Conservation (phyloP, 73 alveolate species). For the Durusdinium trenchii region DNA sequence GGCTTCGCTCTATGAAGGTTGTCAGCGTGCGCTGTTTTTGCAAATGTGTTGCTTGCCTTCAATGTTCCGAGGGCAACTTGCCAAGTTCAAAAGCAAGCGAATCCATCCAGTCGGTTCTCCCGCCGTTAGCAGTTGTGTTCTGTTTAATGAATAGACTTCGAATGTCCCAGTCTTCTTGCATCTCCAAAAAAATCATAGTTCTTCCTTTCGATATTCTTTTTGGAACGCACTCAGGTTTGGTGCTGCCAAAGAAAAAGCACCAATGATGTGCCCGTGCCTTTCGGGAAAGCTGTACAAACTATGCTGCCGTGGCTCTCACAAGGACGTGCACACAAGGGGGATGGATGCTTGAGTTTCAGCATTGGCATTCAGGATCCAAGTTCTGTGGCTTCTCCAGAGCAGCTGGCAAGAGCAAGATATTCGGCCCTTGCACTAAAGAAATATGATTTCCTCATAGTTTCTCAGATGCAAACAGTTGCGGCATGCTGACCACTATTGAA, state of each 20-base stretch:
- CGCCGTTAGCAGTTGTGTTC: no score
- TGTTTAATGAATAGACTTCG: no score
- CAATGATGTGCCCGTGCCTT: constrained; percentile 41
- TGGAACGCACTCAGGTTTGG: constrained; percentile 89
- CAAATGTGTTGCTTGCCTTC: no score
- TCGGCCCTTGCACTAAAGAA: constrained; percentile 88
- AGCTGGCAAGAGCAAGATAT: constrained; percentile 76
- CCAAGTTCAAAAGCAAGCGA: no score
- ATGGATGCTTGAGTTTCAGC: neutral
- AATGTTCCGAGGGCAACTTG: no score
- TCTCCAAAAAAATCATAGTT: no score
- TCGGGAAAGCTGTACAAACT: constrained; percentile 66
- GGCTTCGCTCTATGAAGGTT: no score
- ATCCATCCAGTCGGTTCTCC: no score
- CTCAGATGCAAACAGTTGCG: neutral
- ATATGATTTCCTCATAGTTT: constrained; percentile 43
- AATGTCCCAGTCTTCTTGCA: no score
- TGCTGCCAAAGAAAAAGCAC: neutral
- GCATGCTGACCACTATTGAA: neutral
- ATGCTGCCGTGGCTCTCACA: constrained; percentile 67
- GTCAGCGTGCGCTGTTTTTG: no score
- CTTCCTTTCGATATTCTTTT: no score
- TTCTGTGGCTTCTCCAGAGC: constrained; percentile 18
- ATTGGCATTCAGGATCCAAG: neutral
- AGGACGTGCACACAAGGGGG: neutral